A percentile compares a stretch with the other conserved stretches of the same genome.
These are phyloP conservation scores for Leccinum solheimii DNA, from an alignment of 1,284 basidiomycete genomes.

Conservation along the genomic window DNA sequence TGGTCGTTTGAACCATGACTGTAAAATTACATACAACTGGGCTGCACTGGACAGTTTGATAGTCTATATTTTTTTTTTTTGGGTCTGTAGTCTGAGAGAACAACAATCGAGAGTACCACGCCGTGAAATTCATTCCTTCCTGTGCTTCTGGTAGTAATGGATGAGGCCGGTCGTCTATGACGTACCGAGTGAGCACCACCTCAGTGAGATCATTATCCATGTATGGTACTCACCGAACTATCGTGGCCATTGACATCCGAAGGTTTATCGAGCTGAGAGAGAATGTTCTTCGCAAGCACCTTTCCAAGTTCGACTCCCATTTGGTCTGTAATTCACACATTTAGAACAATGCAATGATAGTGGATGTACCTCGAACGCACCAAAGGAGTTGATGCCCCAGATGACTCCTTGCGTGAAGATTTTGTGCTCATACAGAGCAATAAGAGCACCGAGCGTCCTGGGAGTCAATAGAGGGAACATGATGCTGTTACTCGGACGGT, in stretches of 20 bases:
- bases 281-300: constrained; percentile 93
- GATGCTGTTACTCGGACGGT: constrained; percentile 96
- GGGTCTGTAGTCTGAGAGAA: constrained; percentile 1
- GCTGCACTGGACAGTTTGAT: neutral
- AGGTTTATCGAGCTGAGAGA: constrained; percentile 82
- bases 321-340: constrained; percentile 55
- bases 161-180: constrained; percentile 87
- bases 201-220: neutral
- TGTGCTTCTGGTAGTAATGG: constrained; percentile 89
- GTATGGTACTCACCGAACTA: constrained; percentile 68
- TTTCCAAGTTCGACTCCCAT: constrained; percentile 98
- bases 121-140: constrained; percentile 58
- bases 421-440: constrained; percentile 98
- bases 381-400: constrained; percentile 99
- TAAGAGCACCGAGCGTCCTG: constrained; percentile 82
- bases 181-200: constrained; percentile 13
- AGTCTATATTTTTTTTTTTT: constrained; percentile 9
- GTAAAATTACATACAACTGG: constrained; percentile 19
- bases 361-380: constrained; percentile 40
- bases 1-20: neutral
- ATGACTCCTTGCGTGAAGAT: constrained; percentile 97
- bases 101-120: neutral
- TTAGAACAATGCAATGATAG: constrained; percentile 2
- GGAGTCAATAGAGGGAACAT: constrained; percentile 94
- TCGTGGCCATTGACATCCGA: constrained; percentile 90